These are phyloP conservation scores for Emergomyces africanus DNA, from an alignment of 2,329 filamentous ascomycete species.

Conservation along the genomic window DNA sequence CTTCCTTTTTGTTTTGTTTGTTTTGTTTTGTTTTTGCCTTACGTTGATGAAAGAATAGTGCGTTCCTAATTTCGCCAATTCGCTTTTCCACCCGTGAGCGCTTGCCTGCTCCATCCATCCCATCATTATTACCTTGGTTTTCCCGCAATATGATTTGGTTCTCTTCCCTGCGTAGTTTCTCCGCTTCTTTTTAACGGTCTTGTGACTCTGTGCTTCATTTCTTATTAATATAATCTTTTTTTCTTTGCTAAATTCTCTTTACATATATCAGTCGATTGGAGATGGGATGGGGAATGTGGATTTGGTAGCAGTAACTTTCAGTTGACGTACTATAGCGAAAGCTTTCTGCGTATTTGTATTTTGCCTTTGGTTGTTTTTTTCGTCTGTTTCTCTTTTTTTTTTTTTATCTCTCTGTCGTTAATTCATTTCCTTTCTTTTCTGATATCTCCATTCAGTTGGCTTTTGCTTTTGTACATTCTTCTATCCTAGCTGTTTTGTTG, in stretches of 20 bases:
- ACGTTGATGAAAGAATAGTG: neutral
- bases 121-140: neutral
- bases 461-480: neutral
- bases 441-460: slow-evolving; percentile 10
- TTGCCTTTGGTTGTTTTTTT: slow-evolving; percentile 1
- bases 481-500: neutral
- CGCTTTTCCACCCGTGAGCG: neutral
- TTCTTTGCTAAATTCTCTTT: neutral
- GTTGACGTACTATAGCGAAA: neutral
- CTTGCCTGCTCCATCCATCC: neutral
- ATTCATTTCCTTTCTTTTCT: slow-evolving; percentile 18
- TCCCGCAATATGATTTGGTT: neutral
- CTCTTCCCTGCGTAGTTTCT: neutral
- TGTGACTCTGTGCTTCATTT: neutral
- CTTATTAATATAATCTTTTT: neutral
- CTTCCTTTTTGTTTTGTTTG: neutral
- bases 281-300: neutral
- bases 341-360: neutral
- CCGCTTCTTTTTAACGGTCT: neutral
- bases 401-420: slow-evolving; percentile 9
- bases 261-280: neutral
- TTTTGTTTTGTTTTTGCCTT: neutral
- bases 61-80: neutral
- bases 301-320: neutral
- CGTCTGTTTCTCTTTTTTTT: neutral